Conservation (phyloP, 1,284 basidiomycete genomes). For the Veloporphyrellus conicus region DNA sequence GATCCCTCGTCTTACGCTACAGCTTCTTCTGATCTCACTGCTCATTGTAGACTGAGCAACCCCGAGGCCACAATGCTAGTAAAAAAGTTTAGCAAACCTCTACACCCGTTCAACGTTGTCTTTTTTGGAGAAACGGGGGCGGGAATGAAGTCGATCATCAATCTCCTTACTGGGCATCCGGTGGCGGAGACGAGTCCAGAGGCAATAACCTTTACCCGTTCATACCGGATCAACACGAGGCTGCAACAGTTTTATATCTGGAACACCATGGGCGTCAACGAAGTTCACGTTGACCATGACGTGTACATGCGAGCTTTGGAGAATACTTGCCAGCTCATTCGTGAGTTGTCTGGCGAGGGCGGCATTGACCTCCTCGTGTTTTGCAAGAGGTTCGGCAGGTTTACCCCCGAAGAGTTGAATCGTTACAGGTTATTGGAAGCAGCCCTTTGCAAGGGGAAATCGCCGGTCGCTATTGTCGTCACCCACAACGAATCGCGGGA, state of each 20-base stretch:
- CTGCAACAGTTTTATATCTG: conserved; percentile 9
- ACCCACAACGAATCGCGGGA: conserved; percentile 12
- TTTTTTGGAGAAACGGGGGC: neutral
- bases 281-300: neutral
- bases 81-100: neutral
- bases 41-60: neutral
- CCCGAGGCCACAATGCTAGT: neutral
- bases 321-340: conserved; percentile 1
- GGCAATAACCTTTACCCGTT: too few species aligned
- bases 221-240: neutral
- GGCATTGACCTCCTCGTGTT: conserved; percentile 33
- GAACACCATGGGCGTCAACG: conserved; percentile 26
- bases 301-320: neutral
- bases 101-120: neutral
- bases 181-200: neutral
- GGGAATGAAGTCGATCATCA: neutral
- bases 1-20: neutral
- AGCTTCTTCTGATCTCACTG: neutral
- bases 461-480: conserved; percentile 31
- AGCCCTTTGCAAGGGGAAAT: conserved; percentile 23
- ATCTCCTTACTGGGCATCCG: conserved; percentile 6
- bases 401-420: conserved; percentile 17
- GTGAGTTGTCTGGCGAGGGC: neutral
- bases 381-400: conserved; percentile 24
- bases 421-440: conserved; percentile 27